A percentile compares a stretch with the other conserved stretches of the same genome.
Conservation (phyloP, 768 basidiomycete genomes). For the Leucosporidium scottii region DNA sequence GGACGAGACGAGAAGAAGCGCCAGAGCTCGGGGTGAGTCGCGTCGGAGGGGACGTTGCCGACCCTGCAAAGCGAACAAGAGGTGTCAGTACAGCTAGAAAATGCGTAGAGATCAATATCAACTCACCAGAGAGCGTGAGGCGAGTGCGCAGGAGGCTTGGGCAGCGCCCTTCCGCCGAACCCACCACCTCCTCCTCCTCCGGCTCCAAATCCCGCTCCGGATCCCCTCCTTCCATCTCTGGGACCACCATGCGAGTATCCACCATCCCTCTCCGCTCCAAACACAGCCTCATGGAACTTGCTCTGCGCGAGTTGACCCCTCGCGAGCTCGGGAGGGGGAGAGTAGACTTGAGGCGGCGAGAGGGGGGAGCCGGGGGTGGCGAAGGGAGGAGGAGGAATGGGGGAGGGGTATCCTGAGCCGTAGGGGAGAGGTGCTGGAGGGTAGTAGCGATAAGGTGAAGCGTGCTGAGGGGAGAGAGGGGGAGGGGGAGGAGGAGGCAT, state of each 20-base stretch:
- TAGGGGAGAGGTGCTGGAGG: not conserved
- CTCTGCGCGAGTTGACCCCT: constrained; percentile 24
- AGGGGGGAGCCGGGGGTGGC: not conserved
- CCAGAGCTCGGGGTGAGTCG: constrained; percentile 77
- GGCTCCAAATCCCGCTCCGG: too few relatives aligned
- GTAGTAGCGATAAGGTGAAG: not conserved
- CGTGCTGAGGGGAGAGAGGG: too few relatives aligned
- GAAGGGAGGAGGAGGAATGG: not conserved
- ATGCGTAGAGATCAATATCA: not conserved
- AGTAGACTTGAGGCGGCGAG: constrained; percentile 9
- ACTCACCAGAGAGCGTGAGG: constrained; percentile 29
- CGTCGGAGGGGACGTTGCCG: constrained; percentile 80
- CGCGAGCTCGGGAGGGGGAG: constrained; percentile 19
- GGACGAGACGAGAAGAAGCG: constrained; percentile 59
- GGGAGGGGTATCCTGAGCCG: not conserved
- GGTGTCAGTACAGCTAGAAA: constrained; percentile 52
- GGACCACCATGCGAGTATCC: not conserved
- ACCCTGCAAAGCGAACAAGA: constrained; percentile 51
- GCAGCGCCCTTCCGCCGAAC: constrained; percentile 15
- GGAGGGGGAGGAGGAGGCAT: too few relatives aligned
- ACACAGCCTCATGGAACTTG: constrained; percentile 14
- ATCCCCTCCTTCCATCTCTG: not conserved
- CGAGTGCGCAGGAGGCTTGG: constrained; percentile 35
- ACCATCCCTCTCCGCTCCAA: not conserved
- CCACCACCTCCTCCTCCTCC: too few relatives aligned